phyloP scores from a whole-genome alignment of 805 yeast species.

The Cyberlindnera maritima region DNA sequence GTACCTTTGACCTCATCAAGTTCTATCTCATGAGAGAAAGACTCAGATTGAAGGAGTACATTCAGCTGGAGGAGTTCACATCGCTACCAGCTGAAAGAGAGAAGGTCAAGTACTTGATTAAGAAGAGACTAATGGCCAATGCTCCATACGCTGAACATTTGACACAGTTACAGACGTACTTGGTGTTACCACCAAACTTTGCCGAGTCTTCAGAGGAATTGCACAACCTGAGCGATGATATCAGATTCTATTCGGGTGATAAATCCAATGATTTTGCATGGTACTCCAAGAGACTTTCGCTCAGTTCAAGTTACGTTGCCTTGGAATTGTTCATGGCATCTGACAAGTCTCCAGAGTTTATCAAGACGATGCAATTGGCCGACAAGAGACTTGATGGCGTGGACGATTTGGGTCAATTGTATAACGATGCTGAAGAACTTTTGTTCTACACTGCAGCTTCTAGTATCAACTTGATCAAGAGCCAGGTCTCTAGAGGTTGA shows the following conservation, averaged over 20 bases:
- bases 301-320: slow-evolving; percentile 68
- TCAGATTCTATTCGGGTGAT: slow-evolving; percentile 79
- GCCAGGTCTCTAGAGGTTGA: slow-evolving; percentile 65
- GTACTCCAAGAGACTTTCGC: slow-evolving; percentile 81
- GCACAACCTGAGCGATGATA: slow-evolving; percentile 76
- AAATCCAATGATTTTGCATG: slow-evolving; percentile 78
- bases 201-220: slow-evolving; percentile 61
- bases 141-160: slow-evolving; percentile 34
- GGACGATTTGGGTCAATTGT: slow-evolving; percentile 54
- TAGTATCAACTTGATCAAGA: slow-evolving; percentile 59
- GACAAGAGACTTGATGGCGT: slow-evolving; percentile 54
- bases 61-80: slow-evolving; percentile 30
- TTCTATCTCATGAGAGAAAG: slow-evolving; percentile 53
- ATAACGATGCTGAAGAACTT: slow-evolving; percentile 75
- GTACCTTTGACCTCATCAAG: slow-evolving; percentile 51
- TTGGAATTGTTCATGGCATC: slow-evolving; percentile 78
- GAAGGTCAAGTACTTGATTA: slow-evolving; percentile 43
- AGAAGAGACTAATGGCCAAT: slow-evolving; percentile 47
- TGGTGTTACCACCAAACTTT: slow-evolving; percentile 64
- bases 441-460: slow-evolving; percentile 59
- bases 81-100: slow-evolving; percentile 36
- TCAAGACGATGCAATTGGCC: slow-evolving; percentile 63
- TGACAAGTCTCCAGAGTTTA: slow-evolving; percentile 57
- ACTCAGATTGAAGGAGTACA: slow-evolving; percentile 36
- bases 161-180: slow-evolving; percentile 45